Base-by-base conservation (phyloP, 2,329 filamentous ascomycete genomes). In the Lasiodiplodia sp. region DNA sequence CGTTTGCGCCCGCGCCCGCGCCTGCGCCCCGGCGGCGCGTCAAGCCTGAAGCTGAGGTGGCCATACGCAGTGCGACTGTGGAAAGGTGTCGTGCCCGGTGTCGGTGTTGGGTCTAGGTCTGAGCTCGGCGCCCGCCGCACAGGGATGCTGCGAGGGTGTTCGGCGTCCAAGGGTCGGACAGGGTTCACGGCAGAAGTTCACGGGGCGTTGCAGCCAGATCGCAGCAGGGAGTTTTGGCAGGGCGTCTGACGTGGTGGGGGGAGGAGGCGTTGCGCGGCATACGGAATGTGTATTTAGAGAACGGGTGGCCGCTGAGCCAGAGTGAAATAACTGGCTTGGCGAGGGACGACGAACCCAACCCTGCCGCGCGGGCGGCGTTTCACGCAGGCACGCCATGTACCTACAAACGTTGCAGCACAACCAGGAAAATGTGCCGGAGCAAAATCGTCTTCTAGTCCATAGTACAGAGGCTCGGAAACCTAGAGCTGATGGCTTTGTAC, bases 1-100 rank as follows among this genome's bases (percentile, higher is more conserved):
- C 87, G 69, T 87, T 86, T 84, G 84, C 71, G 80, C 81, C 84
- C 76, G 85, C 88, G 75, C 84, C 84, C 75, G 85, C 88, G 75
- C 84, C 88, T 74, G 87, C 89, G 78, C 87, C 90, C 83, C 89
- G 87, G 78, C 90, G 85, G 80, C 91, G 86, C 80, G 85, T 92
- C 86, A 87, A 88, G 86, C 87, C 92, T 86, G 84, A 92, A 86
- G 85, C 92, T 86, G 87, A 85, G 79, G 87, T 86, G 82, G 87
- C 86, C 88, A 91, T 91, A 63, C 74, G 72, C 73, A 73, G 72
- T 76, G 74, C 71, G 69, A 67, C 49, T 56, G 23, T 68, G 67
- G 58, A 53, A 57, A 51, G 53, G 31, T 57, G 65, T 67, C 53
- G 65, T 56, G 65, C 51, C 40, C 55, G 65, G 40, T 64, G 67